Evolutionary conservation across 768 basidiomycete species (phyloP).

Genomic region (Thelephora aurantiotincta): DNA sequence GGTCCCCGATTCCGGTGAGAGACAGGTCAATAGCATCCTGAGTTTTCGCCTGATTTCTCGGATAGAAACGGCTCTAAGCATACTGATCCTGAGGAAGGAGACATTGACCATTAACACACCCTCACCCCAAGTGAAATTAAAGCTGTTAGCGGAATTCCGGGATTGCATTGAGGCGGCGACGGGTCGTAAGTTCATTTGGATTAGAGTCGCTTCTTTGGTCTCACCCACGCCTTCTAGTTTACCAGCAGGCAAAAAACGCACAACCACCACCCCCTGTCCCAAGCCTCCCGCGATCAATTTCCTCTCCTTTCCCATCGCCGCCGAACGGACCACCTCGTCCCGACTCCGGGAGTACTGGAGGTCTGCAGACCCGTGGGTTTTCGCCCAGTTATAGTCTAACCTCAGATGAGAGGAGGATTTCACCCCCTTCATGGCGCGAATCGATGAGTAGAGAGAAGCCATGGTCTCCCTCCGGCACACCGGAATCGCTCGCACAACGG

Average conservation of each 20-base stretch:
- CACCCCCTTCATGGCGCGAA: neutral
- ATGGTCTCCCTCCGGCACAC: neutral
- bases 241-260: slow-evolving; percentile 33
- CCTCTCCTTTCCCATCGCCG: slow-evolving; percentile 5
- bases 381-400: slow-evolving; percentile 7
- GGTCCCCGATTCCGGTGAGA: slow-evolving; percentile 44
- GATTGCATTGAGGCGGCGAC: slow-evolving; percentile 79
- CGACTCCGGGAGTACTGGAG: slow-evolving; percentile 8
- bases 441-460: neutral
- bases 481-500: neutral
- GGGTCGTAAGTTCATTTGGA: slow-evolving; percentile 36
- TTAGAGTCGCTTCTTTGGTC: neutral
- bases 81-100: slow-evolving; percentile 85
- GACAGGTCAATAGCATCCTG: neutral
- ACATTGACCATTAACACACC: slow-evolving; percentile 51
- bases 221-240: slow-evolving; percentile 1
- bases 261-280: slow-evolving; percentile 47
- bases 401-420: neutral
- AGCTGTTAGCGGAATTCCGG: slow-evolving; percentile 52
- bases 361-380: slow-evolving; percentile 11
- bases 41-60: slow-evolving; percentile 5
- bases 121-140: slow-evolving; percentile 43
- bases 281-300: slow-evolving; percentile 14
- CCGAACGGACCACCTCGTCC: slow-evolving; percentile 3
- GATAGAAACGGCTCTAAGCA: slow-evolving; percentile 56